phyloP scores from a whole-genome alignment of 139 green algal species.

The Ettlia oleoabundans region DNA sequence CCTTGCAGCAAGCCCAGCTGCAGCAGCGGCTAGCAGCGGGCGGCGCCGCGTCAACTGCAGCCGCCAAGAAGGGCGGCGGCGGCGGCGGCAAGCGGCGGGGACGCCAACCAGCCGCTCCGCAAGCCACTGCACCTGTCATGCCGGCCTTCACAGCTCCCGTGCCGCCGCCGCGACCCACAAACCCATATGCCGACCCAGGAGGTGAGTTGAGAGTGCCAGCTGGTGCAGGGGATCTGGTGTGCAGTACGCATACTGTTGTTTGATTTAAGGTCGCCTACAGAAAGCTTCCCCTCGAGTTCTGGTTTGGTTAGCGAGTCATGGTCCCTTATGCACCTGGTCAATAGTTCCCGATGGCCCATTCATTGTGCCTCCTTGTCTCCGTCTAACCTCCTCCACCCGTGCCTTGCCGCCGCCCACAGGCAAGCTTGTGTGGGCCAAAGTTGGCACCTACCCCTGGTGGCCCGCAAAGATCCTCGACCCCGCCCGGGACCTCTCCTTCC shows the following conservation, averaged over 20 bases:
- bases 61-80: neutral
- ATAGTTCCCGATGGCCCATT: too few relatives aligned
- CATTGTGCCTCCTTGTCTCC: too few relatives aligned
- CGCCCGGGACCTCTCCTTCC: conserved; percentile 36
- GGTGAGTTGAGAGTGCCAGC: neutral
- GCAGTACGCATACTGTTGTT: neutral
- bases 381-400: too few relatives aligned
- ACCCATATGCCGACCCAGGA: conserved; percentile 13
- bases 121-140: neutral
- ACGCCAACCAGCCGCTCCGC: neutral
- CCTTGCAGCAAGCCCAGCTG: conserved; percentile 23
- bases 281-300: too few relatives aligned
- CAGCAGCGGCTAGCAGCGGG: conserved; percentile 15
- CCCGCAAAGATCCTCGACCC: conserved; percentile 42
- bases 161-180: neutral
- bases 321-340: too few relatives aligned
- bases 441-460: conserved; percentile 42
- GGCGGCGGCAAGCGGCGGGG: neutral
- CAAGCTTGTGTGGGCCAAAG: conserved; percentile 46
- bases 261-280: too few relatives aligned
- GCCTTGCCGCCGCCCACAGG: neutral
- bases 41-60: neutral
- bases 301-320: too few relatives aligned
- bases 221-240: neutral
- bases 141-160: neutral